Evolutionary conservation across 1,139 yeast species (phyloP), one percentile per base, ranked within the genome.

Genomic region (Yamadazyma diospyri): DNA sequence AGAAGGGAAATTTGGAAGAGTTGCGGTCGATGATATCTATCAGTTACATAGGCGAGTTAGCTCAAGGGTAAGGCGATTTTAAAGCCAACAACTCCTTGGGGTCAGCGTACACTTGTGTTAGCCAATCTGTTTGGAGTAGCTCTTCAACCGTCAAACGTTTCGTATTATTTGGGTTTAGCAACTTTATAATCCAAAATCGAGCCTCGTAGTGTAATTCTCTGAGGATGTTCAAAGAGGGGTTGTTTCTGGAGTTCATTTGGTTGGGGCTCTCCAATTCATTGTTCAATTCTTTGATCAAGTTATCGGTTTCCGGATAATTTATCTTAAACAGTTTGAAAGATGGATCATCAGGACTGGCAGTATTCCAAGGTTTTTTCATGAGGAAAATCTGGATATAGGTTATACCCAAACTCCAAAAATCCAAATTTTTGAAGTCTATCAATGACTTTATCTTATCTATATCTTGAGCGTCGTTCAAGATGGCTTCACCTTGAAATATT

Each of bases 381-480:
- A 68, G 49, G 29, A 45, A 59, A 17, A 75, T 51, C 28, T 69
- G 69, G 42, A 72, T 64, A 45, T 73, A 76, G 4, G 70, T 46
- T 8, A 76, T 60, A 0, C 77, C 80, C 32, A 76, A 48, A 3
- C 77, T 59, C 81, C 81, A 76, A 34, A 61, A 57, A 48, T 76
- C 81, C 16, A 66, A 45, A 1, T 45, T 38, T 35, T 58, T 57
- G 33, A 64, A 59, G 17, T 50, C 42, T 17, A 48, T 34, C n/a
- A 40, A 31, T 4, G 41, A 35, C 22, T 37, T 41, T 6, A 43
- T 24, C 23, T 39, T 28, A 9, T 34, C 31, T n/a, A 34, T 4
- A 22, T 36, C 35, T n/a, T 31, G 28, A 7, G 36, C 32, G 8
- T 36, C 43, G 10, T 38, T 36, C 8, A 47, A 31, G 13, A 38